Conservation (phyloP, 106 monocot genomes). For the Allium fistulosum region DNA sequence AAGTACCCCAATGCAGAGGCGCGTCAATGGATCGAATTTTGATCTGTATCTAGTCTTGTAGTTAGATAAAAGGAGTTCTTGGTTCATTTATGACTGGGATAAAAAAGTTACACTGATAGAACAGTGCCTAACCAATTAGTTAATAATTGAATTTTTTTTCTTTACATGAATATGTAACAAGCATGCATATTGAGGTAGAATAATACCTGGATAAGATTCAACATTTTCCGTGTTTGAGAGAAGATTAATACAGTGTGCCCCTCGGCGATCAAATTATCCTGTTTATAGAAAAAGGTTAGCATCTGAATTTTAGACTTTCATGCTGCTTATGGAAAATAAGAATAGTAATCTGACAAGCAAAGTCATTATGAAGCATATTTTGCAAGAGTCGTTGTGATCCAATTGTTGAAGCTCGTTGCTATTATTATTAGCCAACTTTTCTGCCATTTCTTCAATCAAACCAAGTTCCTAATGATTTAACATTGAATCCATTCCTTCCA, state of each 20-base stretch:
- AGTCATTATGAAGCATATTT: slow-evolving; percentile 71
- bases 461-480: slow-evolving; percentile 67
- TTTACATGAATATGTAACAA: not conserved
- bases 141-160: no score
- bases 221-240: slow-evolving; percentile 99
- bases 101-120: no score
- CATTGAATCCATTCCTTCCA: slow-evolving; percentile 91
- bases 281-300: slow-evolving; percentile 13
- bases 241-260: slow-evolving; percentile 79
- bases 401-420: slow-evolving; percentile 24
- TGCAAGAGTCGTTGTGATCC: slow-evolving; percentile 74
- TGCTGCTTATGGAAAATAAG: not conserved
- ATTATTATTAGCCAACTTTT: slow-evolving; percentile 43
- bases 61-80: no score
- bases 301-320: not conserved
- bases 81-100: no score
- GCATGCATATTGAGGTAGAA: not conserved
- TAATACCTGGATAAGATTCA: slow-evolving; percentile 82
- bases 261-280: slow-evolving; percentile 74
- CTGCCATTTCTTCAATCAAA: slow-evolving; percentile 77
- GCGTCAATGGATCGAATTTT: no score
- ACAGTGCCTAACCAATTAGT: no score
- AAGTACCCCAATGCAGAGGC: no score
- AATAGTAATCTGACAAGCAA: slow-evolving; percentile 54
- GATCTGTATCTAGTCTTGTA: no score